Evolutionary conservation across 164 flowering plant species (phyloP), one percentile per base, ranked within the genome.

Genomic region (Annona cherimola): DNA sequence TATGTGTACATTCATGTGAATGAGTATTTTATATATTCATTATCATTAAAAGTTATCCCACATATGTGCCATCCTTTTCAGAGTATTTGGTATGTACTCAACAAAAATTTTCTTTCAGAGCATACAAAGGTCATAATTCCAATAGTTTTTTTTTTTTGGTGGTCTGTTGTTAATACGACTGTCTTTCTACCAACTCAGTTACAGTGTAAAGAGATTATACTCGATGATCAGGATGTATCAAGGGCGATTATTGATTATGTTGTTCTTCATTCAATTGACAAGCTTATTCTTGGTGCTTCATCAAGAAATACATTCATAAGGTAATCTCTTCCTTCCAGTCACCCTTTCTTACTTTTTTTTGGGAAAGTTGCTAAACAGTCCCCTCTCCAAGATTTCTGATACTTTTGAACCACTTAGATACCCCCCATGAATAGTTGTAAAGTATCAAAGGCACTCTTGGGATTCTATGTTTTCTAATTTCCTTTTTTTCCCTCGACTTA

Each of bases 261-360:
- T 44, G 14, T 43, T 43, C 35, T 50, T 14, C 68, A 72, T 7
- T 61, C 44, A 54, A 75, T 67, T 9, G 79, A 76, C 46, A 76
- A 76, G 39, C 79, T 76, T 18, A 71, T 76, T 64, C 75, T 76
- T 50, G 79, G 79, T 4, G 44, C 71, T 3, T 46, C 75, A 45
- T 72, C 71, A 4, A 72, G 79, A 76, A 76, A 68, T 55, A 72
- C 75, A 20, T 72, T 76, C 35, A 46, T 63, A 4, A 76, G 78
- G 74, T 76, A 9, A 12, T 11, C 18, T 35, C 14, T 45, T 1
- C 63, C 42, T 26, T 16, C 0, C 2, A 20, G 16, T 60, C 16
- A 18, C 54, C 39, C 39, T 43, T 16, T 39, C 3, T 65, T 35
- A 73, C 55, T 20, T 60, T 39, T 40, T 74, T 44, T 39, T 39